phyloP scores from a whole-genome alignment of 768 basidiomycete genomes.

The Tricholoma bakamatsutake region DNA sequence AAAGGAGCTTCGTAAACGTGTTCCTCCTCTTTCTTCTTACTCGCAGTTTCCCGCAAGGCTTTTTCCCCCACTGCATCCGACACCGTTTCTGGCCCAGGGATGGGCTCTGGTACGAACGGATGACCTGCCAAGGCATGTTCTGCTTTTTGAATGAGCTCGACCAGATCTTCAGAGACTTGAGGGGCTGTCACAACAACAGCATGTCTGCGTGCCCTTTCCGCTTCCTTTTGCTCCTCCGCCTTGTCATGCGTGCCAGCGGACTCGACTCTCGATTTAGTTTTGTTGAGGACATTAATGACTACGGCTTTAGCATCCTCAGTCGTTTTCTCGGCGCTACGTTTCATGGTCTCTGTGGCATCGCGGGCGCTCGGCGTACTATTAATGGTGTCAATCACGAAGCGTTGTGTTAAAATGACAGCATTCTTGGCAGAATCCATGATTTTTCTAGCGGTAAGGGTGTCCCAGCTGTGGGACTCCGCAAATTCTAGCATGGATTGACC shows the following conservation, averaged over 20 bases:
- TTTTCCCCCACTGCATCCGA: background rate
- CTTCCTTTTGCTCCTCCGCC: slow-evolving; percentile 26
- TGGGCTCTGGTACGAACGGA: slow-evolving; percentile 22
- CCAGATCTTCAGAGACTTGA: slow-evolving; percentile 57
- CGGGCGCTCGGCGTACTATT: slow-evolving; percentile 32
- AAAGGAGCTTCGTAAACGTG: slow-evolving; percentile 64
- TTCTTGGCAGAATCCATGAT: slow-evolving; percentile 49
- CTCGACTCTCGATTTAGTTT: slow-evolving; percentile 41
- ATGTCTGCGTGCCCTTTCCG: slow-evolving; percentile 28
- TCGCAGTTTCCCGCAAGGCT: slow-evolving; percentile 3
- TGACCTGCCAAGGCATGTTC: slow-evolving; percentile 62
- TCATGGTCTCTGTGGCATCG: slow-evolving; percentile 28
- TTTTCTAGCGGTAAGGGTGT: slow-evolving; percentile 60
- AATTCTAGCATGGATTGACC: slow-evolving; percentile 75
- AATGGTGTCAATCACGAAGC: slow-evolving; percentile 46
- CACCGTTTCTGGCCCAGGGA: slow-evolving; percentile 6
- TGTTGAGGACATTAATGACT: slow-evolving; percentile 32
- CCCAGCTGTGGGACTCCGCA: slow-evolving; percentile 76
- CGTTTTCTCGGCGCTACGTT: slow-evolving; percentile 27
- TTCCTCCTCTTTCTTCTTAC: slow-evolving; percentile 17
- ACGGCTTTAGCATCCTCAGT: slow-evolving; percentile 35
- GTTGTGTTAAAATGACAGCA: slow-evolving; percentile 41
- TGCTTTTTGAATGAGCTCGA: slow-evolving; percentile 63
- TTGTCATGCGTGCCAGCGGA: slow-evolving; percentile 40
- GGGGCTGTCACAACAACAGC: slow-evolving; percentile 14